phyloP scores from a whole-genome alignment of 345 rosid species.

The Pseudoturritis turrita region DNA sequence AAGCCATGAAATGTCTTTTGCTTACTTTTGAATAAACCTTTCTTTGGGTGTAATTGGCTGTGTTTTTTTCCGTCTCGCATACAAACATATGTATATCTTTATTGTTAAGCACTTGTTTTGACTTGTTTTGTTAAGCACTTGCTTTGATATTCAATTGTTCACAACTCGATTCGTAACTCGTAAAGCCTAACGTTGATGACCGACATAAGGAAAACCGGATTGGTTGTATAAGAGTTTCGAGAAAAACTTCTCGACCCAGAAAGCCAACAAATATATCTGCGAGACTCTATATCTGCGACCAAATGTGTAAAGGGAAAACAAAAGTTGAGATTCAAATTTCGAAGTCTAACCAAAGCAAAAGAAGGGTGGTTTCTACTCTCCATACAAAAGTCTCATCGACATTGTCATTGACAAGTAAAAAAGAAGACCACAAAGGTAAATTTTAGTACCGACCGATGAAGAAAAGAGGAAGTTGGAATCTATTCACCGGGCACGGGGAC shows the following conservation, averaged over 20 bases:
- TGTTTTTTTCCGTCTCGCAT: background rate
- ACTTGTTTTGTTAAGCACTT: background rate
- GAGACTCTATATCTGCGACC: background rate
- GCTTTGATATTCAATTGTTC: background rate
- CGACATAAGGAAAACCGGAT: background rate
- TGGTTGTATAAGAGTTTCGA: background rate
- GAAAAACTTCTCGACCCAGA: background rate
- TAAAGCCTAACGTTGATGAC: background rate
- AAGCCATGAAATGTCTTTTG: background rate
- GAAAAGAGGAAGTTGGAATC: background rate
- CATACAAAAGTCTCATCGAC: background rate
- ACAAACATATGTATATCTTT: constrained; percentile 7
- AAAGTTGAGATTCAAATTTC: background rate
- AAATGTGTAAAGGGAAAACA: background rate
- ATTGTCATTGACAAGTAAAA: constrained; percentile 13
- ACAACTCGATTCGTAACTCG: background rate
- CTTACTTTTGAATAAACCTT: background rate
- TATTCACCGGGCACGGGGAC: constrained; percentile 73
- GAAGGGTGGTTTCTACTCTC: background rate
- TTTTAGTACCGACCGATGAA: constrained; percentile 1
- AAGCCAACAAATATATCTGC: background rate
- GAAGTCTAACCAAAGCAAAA: constrained; percentile 21
- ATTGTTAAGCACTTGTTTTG: background rate
- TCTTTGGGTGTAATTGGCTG: background rate
- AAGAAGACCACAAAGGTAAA: constrained; percentile 9